A percentile compares a stretch with the other conserved stretches of the same genome.
These are phyloP conservation scores for Trichoderma atroviride DNA, from an alignment of 2,329 filamentous ascomycete genomes.

Conservation along the genomic window DNA sequence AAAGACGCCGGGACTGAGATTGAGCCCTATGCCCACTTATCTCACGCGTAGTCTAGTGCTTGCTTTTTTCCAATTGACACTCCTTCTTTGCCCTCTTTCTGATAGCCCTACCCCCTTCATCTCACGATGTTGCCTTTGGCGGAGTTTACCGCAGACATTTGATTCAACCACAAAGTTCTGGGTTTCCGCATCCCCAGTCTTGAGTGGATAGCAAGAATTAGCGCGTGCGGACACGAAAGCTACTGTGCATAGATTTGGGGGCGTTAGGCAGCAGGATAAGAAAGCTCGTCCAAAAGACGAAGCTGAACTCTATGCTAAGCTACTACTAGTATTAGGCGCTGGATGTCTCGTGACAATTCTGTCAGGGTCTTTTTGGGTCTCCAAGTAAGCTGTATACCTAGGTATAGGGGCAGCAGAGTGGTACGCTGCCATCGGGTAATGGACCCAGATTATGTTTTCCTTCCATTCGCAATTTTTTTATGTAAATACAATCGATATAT, in stretches of 20 bases:
- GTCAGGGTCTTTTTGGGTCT: background rate
- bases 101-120: background rate
- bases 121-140: background rate
- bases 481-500: background rate
- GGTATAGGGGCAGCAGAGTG: background rate
- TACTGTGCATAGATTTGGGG: background rate
- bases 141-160: background rate
- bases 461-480: background rate
- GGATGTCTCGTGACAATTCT: background rate
- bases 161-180: background rate
- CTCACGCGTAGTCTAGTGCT: background rate
- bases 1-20: background rate
- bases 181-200: slow-evolving; percentile 8
- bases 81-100: background rate
- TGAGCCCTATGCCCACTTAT: background rate
- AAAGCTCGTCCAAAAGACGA: background rate
- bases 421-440: background rate
- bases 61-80: background rate
- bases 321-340: background rate
- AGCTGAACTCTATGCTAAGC: slow-evolving; percentile 1
- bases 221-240: slow-evolving; percentile 5
- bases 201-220: slow-evolving; percentile 8
- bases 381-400: background rate
- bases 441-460: background rate
- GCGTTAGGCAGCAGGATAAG: slow-evolving; percentile 19